Conservation (phyloP, 164 flowering plant genomes). For the Magnolia kwangsiensis region DNA sequence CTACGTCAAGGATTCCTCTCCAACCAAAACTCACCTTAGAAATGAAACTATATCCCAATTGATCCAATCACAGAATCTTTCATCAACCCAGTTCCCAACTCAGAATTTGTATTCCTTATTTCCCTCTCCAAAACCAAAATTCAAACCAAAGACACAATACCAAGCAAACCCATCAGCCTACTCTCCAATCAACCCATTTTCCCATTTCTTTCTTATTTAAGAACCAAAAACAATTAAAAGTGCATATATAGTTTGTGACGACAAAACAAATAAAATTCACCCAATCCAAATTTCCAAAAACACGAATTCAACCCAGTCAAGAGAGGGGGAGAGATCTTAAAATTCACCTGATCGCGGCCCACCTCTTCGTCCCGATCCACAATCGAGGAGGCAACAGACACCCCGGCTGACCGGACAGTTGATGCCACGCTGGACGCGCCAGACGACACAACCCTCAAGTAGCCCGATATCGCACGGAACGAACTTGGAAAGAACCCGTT, state of each 20-base stretch:
- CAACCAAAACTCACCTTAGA: too few relatives aligned
- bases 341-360: constrained; percentile 55
- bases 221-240: too few relatives aligned
- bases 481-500: constrained; percentile 57
- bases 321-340: not conserved
- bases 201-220: too few relatives aligned
- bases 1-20: too few relatives aligned
- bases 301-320: not conserved
- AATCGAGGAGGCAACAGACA: constrained; percentile 64
- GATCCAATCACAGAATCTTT: too few relatives aligned
- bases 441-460: constrained; percentile 69
- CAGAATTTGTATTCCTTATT: too few relatives aligned
- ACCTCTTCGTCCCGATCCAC: constrained; percentile 58
- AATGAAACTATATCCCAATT: too few relatives aligned
- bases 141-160: too few relatives aligned
- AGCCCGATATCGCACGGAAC: constrained; percentile 57
- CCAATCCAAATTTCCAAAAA: not conserved
- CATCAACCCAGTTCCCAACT: too few relatives aligned
- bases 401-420: constrained; percentile 57
- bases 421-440: constrained; percentile 85
- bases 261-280: not conserved
- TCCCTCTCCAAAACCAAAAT: too few relatives aligned
- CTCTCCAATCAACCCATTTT: too few relatives aligned
- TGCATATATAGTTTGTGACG: not conserved
- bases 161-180: too few relatives aligned